These are phyloP conservation scores for Geopyxis carbonaria DNA, from an alignment of 495 filamentous ascomycete genomes.

Conservation along the genomic window DNA sequence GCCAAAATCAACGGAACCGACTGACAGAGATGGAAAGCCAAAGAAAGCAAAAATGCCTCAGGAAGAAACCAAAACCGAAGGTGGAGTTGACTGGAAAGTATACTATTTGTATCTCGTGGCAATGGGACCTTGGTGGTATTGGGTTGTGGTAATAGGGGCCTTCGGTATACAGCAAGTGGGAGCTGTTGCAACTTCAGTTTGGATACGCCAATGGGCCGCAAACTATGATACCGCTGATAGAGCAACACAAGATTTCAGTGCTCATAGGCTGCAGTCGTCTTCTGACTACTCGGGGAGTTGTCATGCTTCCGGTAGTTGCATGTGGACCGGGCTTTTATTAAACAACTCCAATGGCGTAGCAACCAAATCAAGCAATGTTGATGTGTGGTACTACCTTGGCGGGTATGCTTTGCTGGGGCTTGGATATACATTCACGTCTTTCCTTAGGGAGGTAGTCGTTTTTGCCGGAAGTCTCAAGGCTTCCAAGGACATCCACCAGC, in stretches of 20 bases:
- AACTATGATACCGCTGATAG: slow-evolving; percentile 13
- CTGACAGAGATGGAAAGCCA: slow-evolving; percentile 25
- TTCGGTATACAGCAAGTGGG: slow-evolving; percentile 71
- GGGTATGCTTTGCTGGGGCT: slow-evolving; percentile 68
- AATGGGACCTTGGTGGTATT: slow-evolving; percentile 94
- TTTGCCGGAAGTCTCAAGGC: slow-evolving; percentile 87
- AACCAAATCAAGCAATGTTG: slow-evolving; percentile 32
- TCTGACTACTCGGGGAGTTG: slow-evolving; percentile 26
- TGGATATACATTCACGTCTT: slow-evolving; percentile 53
- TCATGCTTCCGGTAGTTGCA: slow-evolving; percentile 25
- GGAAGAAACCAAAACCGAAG: slow-evolving; percentile 59
- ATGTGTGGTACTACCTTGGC: slow-evolving; percentile 66
- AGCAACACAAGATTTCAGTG: neutral
- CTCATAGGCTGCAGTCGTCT: slow-evolving; percentile 16
- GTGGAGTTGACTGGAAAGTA: slow-evolving; percentile 72
- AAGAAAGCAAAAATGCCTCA: slow-evolving; percentile 34
- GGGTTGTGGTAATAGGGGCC: slow-evolving; percentile 52
- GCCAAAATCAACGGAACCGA: slow-evolving; percentile 11
- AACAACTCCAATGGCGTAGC: neutral
- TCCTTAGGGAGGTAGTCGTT: slow-evolving; percentile 64
- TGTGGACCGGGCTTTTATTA: slow-evolving; percentile 23
- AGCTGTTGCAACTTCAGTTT: slow-evolving; percentile 71
- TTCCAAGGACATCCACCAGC: slow-evolving; percentile 66
- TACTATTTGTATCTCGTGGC: slow-evolving; percentile 65
- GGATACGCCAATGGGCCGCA: slow-evolving; percentile 71